phyloP scores from a whole-genome alignment of 2,329 filamentous ascomycete species.

The Ceratocystis destructans region DNA sequence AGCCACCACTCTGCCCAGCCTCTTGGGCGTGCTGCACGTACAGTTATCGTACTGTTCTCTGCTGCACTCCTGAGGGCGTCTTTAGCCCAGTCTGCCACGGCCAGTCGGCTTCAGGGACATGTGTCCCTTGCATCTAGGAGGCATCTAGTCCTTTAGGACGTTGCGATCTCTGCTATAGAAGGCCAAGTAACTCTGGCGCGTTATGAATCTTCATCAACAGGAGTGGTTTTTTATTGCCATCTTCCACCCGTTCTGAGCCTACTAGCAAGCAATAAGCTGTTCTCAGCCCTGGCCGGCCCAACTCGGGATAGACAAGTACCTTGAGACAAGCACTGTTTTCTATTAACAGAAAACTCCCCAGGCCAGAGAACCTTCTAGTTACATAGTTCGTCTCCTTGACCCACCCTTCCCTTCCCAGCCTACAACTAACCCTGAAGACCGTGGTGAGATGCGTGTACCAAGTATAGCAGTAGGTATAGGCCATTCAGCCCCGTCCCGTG shows the following conservation, averaged over 20 bases:
- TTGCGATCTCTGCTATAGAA: constrained; percentile 6
- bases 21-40: background rate
- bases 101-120: background rate
- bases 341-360: background rate
- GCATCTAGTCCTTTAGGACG: background rate
- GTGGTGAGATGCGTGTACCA: background rate
- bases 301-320: too few species aligned
- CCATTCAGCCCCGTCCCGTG: too few species aligned
- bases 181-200: background rate
- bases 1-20: background rate
- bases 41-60: background rate
- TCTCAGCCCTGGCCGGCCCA: too few species aligned
- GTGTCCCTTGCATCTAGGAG: constrained; percentile 9
- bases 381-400: background rate
- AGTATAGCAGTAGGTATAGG: background rate
- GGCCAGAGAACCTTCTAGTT: background rate
- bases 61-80: background rate
- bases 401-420: background rate
- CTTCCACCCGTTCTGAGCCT: too few species aligned
- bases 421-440: background rate
- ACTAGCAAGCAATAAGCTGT: too few species aligned
- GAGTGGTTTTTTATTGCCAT: too few species aligned
- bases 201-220: too few species aligned
- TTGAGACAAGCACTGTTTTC: too few species aligned
- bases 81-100: background rate